Evolutionary conservation across 306 rosid species (phyloP), one percentile per base, ranked within the genome.

Genomic region (Comarum palustre): DNA sequence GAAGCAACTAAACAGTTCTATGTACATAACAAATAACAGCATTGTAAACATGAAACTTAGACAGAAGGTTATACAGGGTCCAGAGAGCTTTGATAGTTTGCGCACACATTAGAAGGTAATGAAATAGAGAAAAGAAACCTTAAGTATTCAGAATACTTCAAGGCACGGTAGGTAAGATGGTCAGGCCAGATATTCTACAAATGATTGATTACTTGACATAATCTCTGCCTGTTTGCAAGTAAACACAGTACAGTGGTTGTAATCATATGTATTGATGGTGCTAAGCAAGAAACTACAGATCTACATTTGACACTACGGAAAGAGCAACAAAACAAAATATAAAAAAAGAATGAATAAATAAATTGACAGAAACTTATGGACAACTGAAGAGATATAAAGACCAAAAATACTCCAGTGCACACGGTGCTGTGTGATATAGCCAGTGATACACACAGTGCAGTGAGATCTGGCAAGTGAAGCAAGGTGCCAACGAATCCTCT

Each of bases 401-500:
- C 27, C 19, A 9, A 54, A 68, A 36, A 63, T 75, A 61, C 75
- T 69, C 22, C 66, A 46, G 71, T n/a, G n/a, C 82, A 66, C 85
- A 68, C 36, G 70, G 55, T 22, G 25, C 34, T 25, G 60, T 42
- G 73, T 69, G 72, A 31, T 63, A n/a, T n/a, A n/a, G n/a, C n/a
- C 13, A 25, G 46, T 71, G 74, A n/a, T n/a, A n/a, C 82, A 66
- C 85, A 68, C 36, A 73, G 55, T 22, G 25, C 34, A 32, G 60
- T 42, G 73, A 72, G 72, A 31, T 63, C 79, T 68, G 65, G 84
- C 75, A 59, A 48, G 72, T 51, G 31, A 50, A 69, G 72, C 68
- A 80, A 67, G 78, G 82, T 65, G 82, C 76, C 50, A 39, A 42
- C 75, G 73, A 68, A 75, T 82, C 79, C 72, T 75, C 67, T 79